phyloP scores from a whole-genome alignment of 306 rosid genomes.

The Corylus avellana region DNA sequence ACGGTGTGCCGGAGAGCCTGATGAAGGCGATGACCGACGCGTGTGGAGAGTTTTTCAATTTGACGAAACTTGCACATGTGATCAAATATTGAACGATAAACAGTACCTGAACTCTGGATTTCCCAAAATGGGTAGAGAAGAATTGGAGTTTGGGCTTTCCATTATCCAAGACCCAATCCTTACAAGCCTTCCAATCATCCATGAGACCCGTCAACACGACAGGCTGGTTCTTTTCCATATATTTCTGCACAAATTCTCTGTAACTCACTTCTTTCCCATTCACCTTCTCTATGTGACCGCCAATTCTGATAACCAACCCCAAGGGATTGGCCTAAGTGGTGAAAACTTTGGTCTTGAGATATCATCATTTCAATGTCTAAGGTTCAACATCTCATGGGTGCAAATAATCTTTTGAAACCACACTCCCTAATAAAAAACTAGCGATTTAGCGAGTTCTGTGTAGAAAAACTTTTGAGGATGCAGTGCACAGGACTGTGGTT shows the following conservation, averaged over 20 bases:
- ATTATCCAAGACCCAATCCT: conserved; percentile 64
- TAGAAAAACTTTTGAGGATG: too few species aligned
- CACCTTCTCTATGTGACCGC: conserved; percentile 68
- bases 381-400: too few species aligned
- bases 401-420: too few species aligned
- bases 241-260: conserved; percentile 60
- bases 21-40: too few species aligned
- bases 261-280: conserved; percentile 68
- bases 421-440: too few species aligned
- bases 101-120: conserved; percentile 78
- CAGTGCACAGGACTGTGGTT: too few species aligned
- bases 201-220: conserved; percentile 72
- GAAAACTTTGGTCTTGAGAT: too few species aligned
- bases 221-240: conserved; percentile 73
- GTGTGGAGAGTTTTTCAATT: too few species aligned
- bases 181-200: conserved; percentile 79
- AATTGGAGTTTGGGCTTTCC: conserved; percentile 65
- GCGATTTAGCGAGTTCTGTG: too few species aligned
- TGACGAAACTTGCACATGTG: neutral
- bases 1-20: too few species aligned
- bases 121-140: conserved; percentile 63
- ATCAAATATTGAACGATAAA: neutral
- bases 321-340: too few species aligned
- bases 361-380: too few species aligned
- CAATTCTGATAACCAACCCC: conserved; percentile 47